Evolutionary conservation across 148 eudicot species (phyloP).

Genomic region (Rhododendron simsii): DNA sequence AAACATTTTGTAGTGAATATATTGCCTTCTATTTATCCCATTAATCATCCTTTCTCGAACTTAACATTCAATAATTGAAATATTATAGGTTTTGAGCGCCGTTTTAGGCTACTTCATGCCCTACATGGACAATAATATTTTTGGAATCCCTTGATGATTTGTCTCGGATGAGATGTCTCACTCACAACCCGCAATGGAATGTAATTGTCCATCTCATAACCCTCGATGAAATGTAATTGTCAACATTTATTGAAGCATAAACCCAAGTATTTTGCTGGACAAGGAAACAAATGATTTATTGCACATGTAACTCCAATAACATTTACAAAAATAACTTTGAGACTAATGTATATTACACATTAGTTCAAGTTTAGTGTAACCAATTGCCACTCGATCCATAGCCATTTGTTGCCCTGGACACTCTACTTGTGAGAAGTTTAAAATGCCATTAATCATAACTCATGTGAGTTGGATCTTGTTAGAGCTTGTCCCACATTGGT

Average conservation of each 20-base stretch:
- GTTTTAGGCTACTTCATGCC: background rate
- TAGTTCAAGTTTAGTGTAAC: background rate
- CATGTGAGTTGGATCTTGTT: background rate
- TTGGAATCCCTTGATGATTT: background rate
- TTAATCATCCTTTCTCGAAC: background rate
- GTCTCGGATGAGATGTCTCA: background rate
- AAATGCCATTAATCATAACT: background rate
- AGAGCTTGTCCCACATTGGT: too few species aligned
- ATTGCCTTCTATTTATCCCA: background rate
- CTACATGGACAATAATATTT: background rate
- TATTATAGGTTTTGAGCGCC: background rate
- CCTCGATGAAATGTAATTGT: background rate
- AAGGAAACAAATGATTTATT: background rate
- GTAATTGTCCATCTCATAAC: background rate
- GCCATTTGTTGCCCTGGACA: background rate
- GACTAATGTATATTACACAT: background rate
- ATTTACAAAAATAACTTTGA: background rate
- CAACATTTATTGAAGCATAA: background rate
- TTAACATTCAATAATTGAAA: background rate
- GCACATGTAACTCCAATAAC: background rate
- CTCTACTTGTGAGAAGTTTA: background rate
- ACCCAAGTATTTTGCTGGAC: background rate
- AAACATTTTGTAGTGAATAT: background rate
- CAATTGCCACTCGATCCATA: background rate
- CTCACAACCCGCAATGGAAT: background rate